Conservation (phyloP, 768 basidiomycete genomes). For the Dacryopinax primogenitus region DNA sequence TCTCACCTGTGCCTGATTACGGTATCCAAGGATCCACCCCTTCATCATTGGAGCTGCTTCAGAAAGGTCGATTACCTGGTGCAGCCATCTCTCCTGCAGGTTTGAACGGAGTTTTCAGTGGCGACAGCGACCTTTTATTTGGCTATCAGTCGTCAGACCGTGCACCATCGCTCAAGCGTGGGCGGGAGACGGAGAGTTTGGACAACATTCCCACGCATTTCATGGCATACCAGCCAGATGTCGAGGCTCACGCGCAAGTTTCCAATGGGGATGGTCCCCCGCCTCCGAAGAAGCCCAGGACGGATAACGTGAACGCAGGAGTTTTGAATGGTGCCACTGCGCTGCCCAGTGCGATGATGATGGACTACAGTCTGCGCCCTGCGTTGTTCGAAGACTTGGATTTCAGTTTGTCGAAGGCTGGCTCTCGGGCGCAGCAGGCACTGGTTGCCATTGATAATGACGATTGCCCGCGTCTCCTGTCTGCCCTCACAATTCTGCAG, state of each 20-base stretch:
- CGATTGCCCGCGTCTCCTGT: not conserved
- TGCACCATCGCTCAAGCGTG: slow-evolving; percentile 5
- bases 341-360: not conserved
- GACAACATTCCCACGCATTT: not conserved
- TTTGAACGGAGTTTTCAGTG: not conserved
- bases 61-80: not conserved
- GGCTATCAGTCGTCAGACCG: slow-evolving; percentile 8
- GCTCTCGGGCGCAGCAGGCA: not conserved
- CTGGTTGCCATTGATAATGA: not conserved
- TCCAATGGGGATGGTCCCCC: slow-evolving; percentile 31
- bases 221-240: not conserved
- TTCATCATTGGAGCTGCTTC: not conserved
- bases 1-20: not conserved
- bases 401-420: not conserved
- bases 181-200: slow-evolving; percentile 15
- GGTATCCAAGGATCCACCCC: not conserved
- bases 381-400: not conserved
- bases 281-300: slow-evolving; percentile 10
- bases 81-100: not conserved
- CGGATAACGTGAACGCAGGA: not conserved
- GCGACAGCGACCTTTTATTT: not conserved
- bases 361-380: not conserved
- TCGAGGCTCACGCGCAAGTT: not conserved
- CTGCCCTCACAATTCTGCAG: not conserved
- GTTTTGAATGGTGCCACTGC: not conserved